Evolutionary conservation across 2,329 filamentous ascomycete species (phyloP).

Genomic region (Arthrobotrys pseudoclavata): DNA sequence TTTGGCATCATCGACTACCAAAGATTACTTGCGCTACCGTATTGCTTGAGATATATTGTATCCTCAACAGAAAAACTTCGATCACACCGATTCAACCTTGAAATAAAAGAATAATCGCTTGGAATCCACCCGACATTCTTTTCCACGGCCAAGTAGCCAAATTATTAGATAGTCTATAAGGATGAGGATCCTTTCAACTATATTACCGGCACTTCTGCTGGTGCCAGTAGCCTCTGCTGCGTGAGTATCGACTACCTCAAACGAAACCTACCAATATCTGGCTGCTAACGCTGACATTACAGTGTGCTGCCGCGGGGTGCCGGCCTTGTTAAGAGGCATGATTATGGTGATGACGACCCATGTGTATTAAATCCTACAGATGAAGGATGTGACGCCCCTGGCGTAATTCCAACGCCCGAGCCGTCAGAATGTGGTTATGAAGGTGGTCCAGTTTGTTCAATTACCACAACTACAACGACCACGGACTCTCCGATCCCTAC

Average conservation of each 20-base stretch:
- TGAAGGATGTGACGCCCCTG: not conserved
- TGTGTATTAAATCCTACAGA: not conserved
- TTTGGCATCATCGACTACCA: conserved; percentile 15
- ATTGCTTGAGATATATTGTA: conserved; percentile 19
- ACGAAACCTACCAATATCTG: not conserved
- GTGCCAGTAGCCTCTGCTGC: conserved; percentile 36
- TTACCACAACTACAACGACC: too few species aligned
- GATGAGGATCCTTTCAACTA: conserved; percentile 43
- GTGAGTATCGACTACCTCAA: conserved; percentile 13
- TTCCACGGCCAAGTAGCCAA: conserved; percentile 16
- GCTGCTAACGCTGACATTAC: not conserved
- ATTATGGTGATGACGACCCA: not conserved
- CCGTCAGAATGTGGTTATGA: too few species aligned
- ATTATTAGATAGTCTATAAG: conserved; percentile 5
- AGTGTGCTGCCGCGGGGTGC: not conserved
- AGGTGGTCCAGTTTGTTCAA: not conserved
- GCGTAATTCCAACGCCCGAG: not conserved
- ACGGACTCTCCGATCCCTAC: too few species aligned
- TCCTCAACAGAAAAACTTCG: conserved; percentile 6
- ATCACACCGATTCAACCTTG: not conserved
- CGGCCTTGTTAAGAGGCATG: conserved; percentile 1
- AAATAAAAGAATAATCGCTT: not conserved
- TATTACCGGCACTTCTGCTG: conserved; percentile 52
- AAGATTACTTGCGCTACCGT: conserved; percentile 5
- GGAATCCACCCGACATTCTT: conserved; percentile 19